These are phyloP conservation scores for Nepenthes mirabilis DNA, from an alignment of 148 eudicot species.

Conservation along the genomic window DNA sequence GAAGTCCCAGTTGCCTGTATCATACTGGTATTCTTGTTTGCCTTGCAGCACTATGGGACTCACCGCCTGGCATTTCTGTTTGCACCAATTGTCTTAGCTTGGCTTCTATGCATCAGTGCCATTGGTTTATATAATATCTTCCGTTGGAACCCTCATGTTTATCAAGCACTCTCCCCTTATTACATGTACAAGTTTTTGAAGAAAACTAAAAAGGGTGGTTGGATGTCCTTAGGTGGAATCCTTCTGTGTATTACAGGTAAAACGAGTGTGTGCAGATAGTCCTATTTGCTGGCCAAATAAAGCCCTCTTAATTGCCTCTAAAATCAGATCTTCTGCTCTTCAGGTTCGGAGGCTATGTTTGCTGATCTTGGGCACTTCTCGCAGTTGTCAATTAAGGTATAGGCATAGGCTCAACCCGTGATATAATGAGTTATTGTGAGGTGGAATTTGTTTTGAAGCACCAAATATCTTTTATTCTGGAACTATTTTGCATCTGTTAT, in stretches of 20 bases:
- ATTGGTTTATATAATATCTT: slow-evolving; percentile 83
- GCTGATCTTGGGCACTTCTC: slow-evolving; percentile 99
- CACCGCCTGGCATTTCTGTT: slow-evolving; percentile 82
- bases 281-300: neutral
- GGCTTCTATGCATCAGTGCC: slow-evolving; percentile 88
- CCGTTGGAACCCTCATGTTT: slow-evolving; percentile 78
- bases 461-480: too few relatives aligned
- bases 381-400: slow-evolving; percentile 87
- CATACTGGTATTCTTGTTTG: slow-evolving; percentile 69
- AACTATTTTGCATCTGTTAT: neutral
- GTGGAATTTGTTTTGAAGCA: neutral
- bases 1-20: slow-evolving; percentile 78
- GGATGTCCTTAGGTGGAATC: slow-evolving; percentile 99
- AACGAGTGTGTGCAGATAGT: neutral
- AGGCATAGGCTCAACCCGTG: neutral
- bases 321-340: slow-evolving; percentile 2
- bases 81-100: slow-evolving; percentile 75
- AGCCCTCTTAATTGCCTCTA: neutral
- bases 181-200: slow-evolving; percentile 91
- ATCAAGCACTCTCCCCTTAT: slow-evolving; percentile 84
- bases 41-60: slow-evolving; percentile 88
- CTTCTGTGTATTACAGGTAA: slow-evolving; percentile 90
- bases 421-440: neutral
- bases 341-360: slow-evolving; percentile 99
- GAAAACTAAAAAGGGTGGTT: slow-evolving; percentile 78